phyloP scores from a whole-genome alignment of 495 filamentous ascomycete genomes.

The Daldinia decipiens region DNA sequence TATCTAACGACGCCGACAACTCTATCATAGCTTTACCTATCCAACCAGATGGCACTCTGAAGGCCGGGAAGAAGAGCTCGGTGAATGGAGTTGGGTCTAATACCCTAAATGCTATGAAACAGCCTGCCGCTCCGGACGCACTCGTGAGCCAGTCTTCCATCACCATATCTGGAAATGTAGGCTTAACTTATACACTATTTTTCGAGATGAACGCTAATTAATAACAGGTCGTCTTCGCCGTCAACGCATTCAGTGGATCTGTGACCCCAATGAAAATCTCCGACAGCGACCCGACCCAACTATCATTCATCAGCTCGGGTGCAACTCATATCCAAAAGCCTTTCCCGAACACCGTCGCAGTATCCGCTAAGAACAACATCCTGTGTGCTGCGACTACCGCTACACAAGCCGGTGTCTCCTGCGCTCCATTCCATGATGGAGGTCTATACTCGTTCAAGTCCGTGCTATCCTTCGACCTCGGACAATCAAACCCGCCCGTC shows the following conservation, averaged over 20 bases:
- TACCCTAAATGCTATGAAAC: constrained; percentile 47
- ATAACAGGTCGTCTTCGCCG: constrained; percentile 61
- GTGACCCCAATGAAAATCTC: constrained; percentile 64
- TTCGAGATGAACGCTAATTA: constrained; percentile 11
- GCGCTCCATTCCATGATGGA: constrained; percentile 54
- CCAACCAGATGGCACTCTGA: constrained; percentile 55
- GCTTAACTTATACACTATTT: constrained; percentile 18
- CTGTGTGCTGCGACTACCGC: constrained; percentile 67
- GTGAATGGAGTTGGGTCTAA: constrained; percentile 54
- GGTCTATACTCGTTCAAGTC: constrained; percentile 57
- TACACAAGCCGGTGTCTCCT: constrained; percentile 63
- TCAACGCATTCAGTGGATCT: constrained; percentile 70
- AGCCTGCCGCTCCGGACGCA: constrained; percentile 60
- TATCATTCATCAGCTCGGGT: constrained; percentile 55
- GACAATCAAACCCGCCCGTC: constrained; percentile 63
- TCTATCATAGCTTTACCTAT: constrained; percentile 60
- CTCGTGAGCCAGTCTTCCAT: constrained; percentile 63
- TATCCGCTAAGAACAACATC: constrained; percentile 56
- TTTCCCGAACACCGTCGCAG: constrained; percentile 67
- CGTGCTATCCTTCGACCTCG: constrained; percentile 57
- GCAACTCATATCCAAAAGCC: constrained; percentile 60
- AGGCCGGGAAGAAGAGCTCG: constrained; percentile 47
- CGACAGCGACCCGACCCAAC: constrained; percentile 54
- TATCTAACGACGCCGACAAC: constrained; percentile 61
- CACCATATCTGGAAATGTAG: constrained; percentile 59